A percentile compares a stretch with the other conserved stretches of the same genome.
Conservation (phyloP, 495 filamentous ascomycete species). For the Annulohypoxylon stygium region DNA sequence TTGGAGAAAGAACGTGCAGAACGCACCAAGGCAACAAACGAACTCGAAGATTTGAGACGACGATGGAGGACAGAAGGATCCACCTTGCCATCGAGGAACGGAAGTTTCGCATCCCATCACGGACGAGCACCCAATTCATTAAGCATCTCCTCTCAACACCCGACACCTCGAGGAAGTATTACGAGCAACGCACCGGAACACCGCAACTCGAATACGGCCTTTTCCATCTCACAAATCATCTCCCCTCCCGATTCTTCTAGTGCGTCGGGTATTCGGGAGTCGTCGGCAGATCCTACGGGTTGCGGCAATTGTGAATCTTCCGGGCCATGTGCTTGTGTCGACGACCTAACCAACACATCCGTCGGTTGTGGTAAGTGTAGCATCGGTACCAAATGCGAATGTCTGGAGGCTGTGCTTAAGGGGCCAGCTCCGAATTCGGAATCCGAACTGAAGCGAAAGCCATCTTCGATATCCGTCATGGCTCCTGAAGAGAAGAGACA, state of each 20-base stretch:
- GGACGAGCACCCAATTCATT: slow-evolving; percentile 31
- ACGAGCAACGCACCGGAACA: slow-evolving; percentile 50
- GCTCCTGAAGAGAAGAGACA: slow-evolving; percentile 68
- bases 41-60: slow-evolving; percentile 45
- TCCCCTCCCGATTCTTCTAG: slow-evolving; percentile 58
- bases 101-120: slow-evolving; percentile 42
- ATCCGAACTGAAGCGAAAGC: slow-evolving; percentile 54
- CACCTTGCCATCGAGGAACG: slow-evolving; percentile 43
- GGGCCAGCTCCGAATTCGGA: slow-evolving; percentile 38
- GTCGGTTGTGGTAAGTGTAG: slow-evolving; percentile 76
- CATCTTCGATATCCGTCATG: slow-evolving; percentile 58
- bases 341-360: slow-evolving; percentile 59
- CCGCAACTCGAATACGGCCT: slow-evolving; percentile 51
- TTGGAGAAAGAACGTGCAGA: slow-evolving; percentile 59
- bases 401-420: slow-evolving; percentile 68
- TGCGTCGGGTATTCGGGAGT: slow-evolving; percentile 37
- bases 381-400: slow-evolving; percentile 70
- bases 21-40: slow-evolving; percentile 42
- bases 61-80: slow-evolving; percentile 41
- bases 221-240: slow-evolving; percentile 64
- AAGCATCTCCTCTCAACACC: slow-evolving; percentile 39
- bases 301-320: slow-evolving; percentile 66
- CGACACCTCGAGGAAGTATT: slow-evolving; percentile 43
- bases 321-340: slow-evolving; percentile 66
- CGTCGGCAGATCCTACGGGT: slow-evolving; percentile 51